A percentile compares a stretch with the other conserved stretches of the same genome.
Conservation (phyloP, 768 basidiomycete genomes). For the Kwoniella shandongensis region DNA sequence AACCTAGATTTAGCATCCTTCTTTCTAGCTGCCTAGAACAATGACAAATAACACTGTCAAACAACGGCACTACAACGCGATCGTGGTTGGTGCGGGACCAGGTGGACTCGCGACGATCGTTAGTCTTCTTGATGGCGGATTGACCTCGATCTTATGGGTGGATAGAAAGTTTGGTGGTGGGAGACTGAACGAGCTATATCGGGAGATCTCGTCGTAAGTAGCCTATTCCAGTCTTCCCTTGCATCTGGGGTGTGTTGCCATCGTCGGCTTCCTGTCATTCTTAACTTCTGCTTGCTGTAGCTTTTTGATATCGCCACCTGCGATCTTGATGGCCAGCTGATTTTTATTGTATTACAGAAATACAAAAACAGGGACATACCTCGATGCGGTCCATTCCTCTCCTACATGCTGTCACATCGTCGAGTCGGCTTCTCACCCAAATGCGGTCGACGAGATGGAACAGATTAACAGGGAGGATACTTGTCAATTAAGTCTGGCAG, state of each 20-base stretch:
- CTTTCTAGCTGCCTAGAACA: too few relatives aligned
- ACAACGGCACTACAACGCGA: slow-evolving; percentile 14
- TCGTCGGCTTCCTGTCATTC: too few relatives aligned
- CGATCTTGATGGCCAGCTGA: not conserved
- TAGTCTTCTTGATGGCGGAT: slow-evolving; percentile 24
- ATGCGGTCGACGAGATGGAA: slow-evolving; percentile 22
- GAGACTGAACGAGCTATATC: slow-evolving; percentile 32
- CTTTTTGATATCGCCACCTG: too few relatives aligned
- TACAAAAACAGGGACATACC: slow-evolving; percentile 38
- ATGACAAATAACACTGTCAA: not conserved
- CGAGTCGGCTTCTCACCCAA: slow-evolving; percentile 20
- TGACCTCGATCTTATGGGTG: slow-evolving; percentile 27
- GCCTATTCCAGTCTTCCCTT: not conserved
- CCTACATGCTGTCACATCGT: slow-evolving; percentile 21
- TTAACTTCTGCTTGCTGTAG: too few relatives aligned
- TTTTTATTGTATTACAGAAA: slow-evolving; percentile 17
- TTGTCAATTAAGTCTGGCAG: slow-evolving; percentile 28
- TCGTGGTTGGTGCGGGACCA: slow-evolving; percentile 36
- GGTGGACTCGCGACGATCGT: slow-evolving; percentile 30
- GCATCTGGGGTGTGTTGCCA: not conserved
- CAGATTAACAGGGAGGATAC: slow-evolving; percentile 27
- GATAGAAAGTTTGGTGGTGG: slow-evolving; percentile 29
- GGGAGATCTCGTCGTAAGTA: slow-evolving; percentile 42
- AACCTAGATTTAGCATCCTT: too few relatives aligned
- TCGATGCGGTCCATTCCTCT: slow-evolving; percentile 31